Base-by-base conservation (phyloP, 306 rosid genomes). In the Castanopsis chinensis region DNA sequence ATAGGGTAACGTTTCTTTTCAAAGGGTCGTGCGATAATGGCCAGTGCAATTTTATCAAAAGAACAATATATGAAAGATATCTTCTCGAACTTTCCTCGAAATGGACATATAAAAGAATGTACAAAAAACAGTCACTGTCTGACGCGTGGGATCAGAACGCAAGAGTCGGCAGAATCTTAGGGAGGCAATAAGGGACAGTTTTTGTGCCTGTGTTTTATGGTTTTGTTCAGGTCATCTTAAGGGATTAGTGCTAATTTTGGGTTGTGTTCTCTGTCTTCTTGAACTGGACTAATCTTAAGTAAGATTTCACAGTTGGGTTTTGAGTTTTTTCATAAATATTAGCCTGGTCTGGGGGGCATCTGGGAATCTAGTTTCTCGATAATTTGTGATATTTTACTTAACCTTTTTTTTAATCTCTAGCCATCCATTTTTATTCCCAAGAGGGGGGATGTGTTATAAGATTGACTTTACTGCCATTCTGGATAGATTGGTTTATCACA, bases 11-110 rank as follows among this genome's bases (percentile, higher is more conserved):
- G 78, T 80, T 81, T 58, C 43, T 71, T 70, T 76, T 68, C 61
- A 37, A 80, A 82, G 79, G 91, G 96, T 89, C 98, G 97, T 94
- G 93, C 97, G 76, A 1, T 1, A 49, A 71, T 87, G 97, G 96
- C 78, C 88, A 93, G 90, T 80, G 83, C 87, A 70, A 53, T 67
- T 69, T 70, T 41, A 41, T 77, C 77, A 80, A 83, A 80, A 32
- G 33, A 69, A 30, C 25, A 79, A n/a, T 41, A 41, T 41, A 76
- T 76, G 49, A 87, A 87, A 82, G 82, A 87, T 87, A 87, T 87
- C 82, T 76, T 58, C 49, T 72, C 82, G 71, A 84, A 85, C 84
- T 72, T 84, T 78, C 81, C 33, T 72, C 28, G 75, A 78, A 77
- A 32, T 41, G 65, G 23, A 19, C 69, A 3, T 32, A 79, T 72